These are phyloP conservation scores for Austroboletus niveus DNA, from an alignment of 1,284 basidiomycete genomes.

Conservation along the genomic window DNA sequence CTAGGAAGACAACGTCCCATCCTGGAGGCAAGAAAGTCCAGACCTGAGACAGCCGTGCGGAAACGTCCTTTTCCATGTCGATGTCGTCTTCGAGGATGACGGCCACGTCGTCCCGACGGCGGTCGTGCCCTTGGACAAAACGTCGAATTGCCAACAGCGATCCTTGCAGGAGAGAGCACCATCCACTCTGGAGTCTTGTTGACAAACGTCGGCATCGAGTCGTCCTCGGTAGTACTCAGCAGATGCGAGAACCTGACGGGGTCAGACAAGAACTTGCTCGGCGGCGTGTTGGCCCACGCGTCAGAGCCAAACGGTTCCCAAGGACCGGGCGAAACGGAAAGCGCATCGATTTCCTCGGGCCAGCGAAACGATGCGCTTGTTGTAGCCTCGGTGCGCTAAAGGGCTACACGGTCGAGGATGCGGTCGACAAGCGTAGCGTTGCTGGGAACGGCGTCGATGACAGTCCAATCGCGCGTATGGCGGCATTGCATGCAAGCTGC, in stretches of 20 bases:
- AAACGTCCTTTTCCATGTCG: slow-evolving; percentile 72
- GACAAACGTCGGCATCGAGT: slow-evolving; percentile 39
- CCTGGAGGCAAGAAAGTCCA: slow-evolving; percentile 57
- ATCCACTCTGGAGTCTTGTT: slow-evolving; percentile 43
- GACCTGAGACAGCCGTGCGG: slow-evolving; percentile 44
- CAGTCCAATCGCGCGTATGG: slow-evolving; percentile 58
- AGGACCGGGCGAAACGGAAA: slow-evolving; percentile 26
- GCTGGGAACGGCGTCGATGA: slow-evolving; percentile 46
- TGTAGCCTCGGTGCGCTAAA: slow-evolving; percentile 29
- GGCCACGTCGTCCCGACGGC: slow-evolving; percentile 33
- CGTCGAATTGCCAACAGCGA: slow-evolving; percentile 61
- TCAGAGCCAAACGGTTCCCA: slow-evolving; percentile 36
- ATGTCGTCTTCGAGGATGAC: slow-evolving; percentile 79
- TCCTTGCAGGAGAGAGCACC: slow-evolving; percentile 53
- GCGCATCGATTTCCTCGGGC: slow-evolving; percentile 42
- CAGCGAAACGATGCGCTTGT: slow-evolving; percentile 37
- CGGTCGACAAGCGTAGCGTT: slow-evolving; percentile 37
- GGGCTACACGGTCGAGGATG: slow-evolving; percentile 43
- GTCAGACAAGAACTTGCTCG: background rate
- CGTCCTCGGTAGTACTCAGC: slow-evolving; percentile 50
- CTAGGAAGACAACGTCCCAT: slow-evolving; percentile 79
- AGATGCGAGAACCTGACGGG: slow-evolving; percentile 24
- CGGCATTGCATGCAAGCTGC: slow-evolving; percentile 78
- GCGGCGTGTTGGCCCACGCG: slow-evolving; percentile 25
- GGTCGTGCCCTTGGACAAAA: slow-evolving; percentile 34